Conservation (phyloP, 805 yeast species). For the Myxozyma neglecta region DNA sequence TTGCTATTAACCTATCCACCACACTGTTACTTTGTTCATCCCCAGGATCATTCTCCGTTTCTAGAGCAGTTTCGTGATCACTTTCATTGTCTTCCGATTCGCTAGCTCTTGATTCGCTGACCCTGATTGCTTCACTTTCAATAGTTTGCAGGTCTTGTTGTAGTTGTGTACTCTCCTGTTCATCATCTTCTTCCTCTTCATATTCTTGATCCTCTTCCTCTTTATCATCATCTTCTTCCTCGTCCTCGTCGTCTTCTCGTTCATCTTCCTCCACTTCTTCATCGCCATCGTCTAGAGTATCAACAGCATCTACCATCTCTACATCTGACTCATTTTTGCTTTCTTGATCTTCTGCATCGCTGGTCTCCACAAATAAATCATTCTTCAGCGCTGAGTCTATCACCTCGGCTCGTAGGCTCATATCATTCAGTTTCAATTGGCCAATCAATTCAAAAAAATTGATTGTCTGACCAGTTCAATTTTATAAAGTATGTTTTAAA, state of each 20-base stretch:
- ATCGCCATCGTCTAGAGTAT: background rate
- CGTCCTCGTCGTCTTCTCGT: background rate
- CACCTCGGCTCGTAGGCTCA: background rate
- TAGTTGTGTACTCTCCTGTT: background rate
- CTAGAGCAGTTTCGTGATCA: no score
- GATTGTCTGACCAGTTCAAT: background rate
- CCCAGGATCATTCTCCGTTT: background rate
- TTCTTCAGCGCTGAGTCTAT: background rate
- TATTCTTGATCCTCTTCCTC: background rate
- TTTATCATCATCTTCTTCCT: background rate
- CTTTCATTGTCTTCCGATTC: no score
- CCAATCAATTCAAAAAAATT: background rate
- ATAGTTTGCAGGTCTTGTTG: background rate
- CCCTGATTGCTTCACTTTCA: no score
- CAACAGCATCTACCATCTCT: background rate
- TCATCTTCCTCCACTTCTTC: conserved; percentile 2
- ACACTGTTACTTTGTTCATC: background rate
- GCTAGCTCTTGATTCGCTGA: no score
- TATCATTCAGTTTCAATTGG: background rate
- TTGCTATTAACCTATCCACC: background rate
- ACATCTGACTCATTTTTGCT: background rate
- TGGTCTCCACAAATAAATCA: background rate
- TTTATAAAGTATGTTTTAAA: no score
- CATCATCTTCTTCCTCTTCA: background rate
- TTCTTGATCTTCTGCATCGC: background rate